Conservation (phyloP, 805 yeast genomes). For the Lipomyces lipofer region DNA sequence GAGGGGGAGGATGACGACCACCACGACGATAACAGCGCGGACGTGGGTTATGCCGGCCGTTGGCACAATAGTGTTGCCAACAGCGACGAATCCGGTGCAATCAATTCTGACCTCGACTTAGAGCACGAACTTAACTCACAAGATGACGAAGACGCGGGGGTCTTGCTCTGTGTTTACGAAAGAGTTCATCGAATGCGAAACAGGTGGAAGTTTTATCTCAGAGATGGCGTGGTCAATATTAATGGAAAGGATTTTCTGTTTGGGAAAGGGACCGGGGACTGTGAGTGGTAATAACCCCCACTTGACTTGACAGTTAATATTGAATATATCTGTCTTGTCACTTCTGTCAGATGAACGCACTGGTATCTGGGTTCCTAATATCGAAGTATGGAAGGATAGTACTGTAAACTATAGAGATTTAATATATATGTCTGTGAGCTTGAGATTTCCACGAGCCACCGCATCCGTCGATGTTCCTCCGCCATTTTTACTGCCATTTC, state of each 20-base stretch:
- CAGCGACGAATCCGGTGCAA: slow-evolving; percentile 71
- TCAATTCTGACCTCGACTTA: slow-evolving; percentile 90
- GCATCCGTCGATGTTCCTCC: too few species aligned
- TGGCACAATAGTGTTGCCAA: slow-evolving; percentile 5
- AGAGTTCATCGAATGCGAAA: slow-evolving; percentile 94
- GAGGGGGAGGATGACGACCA: slow-evolving; percentile 41
- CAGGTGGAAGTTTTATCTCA: slow-evolving; percentile 94
- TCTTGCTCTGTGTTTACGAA: slow-evolving; percentile 91
- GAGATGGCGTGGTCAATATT: slow-evolving; percentile 91
- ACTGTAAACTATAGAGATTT: too few species aligned
- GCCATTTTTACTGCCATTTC: too few species aligned
- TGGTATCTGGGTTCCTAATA: too few species aligned
- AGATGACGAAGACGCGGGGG: slow-evolving; percentile 78
- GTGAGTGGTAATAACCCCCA: too few species aligned
- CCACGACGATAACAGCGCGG: slow-evolving; percentile 39
- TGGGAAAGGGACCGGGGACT: slow-evolving; percentile 91
- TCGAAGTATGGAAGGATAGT: too few species aligned
- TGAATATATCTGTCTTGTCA: too few species aligned
- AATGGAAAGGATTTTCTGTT: slow-evolving; percentile 91
- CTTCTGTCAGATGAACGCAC: too few species aligned
- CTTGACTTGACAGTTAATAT: too few species aligned
- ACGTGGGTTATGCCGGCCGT: slow-evolving; percentile 3
- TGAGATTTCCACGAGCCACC: neutral
- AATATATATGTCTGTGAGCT: too few species aligned
- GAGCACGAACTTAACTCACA: slow-evolving; percentile 60